Base-by-base conservation (phyloP, 106 monocot genomes). In the Vanilla planifolia region DNA sequence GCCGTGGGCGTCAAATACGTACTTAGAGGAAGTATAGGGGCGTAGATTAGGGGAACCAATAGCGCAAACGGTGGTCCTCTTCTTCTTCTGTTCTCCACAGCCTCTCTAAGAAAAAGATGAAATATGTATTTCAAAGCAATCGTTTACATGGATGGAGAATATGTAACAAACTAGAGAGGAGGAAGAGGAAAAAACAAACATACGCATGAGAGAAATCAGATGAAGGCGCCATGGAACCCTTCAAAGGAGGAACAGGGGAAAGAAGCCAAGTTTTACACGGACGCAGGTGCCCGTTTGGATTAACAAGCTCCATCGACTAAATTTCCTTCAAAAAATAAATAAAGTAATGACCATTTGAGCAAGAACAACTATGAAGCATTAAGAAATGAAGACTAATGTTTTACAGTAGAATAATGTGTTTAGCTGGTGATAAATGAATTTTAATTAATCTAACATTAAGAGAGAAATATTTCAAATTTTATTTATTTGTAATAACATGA, bases 21-120 rank as follows among this genome's bases (percentile, higher is more conserved):
- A 95, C 94, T 84, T 2, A 95, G 71, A 0, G 94, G 94, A 24
- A 95, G 89, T 57, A 73, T 52, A 0, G 89, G 94, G 41, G 94
- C 89, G 59, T 95, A 94, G 19, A 94, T 66, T 14, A 94, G 89
- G n/a, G 94, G 94, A 17, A 83, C 60, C 51, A 94, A 36, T 60
- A 89, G 81, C 52, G 72, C 71, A 14, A 63, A 59, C 1, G 74
- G 86, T 2, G 89, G 39, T 21, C 71, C 74, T 41, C 68, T 72
- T 36, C 55, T 78, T 30, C 67, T 73, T 64, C 51, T 76, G 67
- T 33, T 70, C 25, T 53, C 42, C 14, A 46, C 70, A 16, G 51
- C 46, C 21, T 80, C 75, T 57, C 80, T 80, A 40, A 42, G 7
- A 26, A 20, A 15, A 15, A 22, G n/a, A 29, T 29, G 1, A 25